phyloP scores from a whole-genome alignment of 2,329 filamentous ascomycete species.

The Pyrenophora seminiperda region DNA sequence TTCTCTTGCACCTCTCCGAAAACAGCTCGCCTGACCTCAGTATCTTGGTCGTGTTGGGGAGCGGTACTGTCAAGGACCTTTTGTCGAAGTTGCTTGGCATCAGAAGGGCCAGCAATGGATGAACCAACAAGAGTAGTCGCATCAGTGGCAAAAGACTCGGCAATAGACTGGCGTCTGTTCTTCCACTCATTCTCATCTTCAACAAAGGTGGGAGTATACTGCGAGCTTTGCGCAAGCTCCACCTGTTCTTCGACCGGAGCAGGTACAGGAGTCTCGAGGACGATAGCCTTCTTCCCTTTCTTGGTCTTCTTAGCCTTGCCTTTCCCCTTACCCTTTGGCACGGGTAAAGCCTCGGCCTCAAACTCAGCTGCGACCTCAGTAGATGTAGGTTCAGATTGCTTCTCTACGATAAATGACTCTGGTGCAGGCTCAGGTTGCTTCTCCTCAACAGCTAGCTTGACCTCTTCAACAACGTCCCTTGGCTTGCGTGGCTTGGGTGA shows the following conservation, averaged over 20 bases:
- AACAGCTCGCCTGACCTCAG: constrained; percentile 21
- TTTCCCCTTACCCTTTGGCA: constrained; percentile 30
- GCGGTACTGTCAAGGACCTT: constrained; percentile 38
- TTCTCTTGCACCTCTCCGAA: constrained; percentile 1
- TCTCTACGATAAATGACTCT: too few relatives aligned
- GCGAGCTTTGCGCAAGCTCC: constrained; percentile 10
- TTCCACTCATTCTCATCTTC: constrained; percentile 43
- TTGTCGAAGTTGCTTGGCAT: constrained; percentile 30
- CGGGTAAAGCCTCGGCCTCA: constrained; percentile 17
- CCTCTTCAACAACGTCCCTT: constrained; percentile 24
- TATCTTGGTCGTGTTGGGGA: constrained; percentile 17
- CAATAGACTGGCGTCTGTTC: constrained; percentile 28
- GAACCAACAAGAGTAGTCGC: constrained; percentile 43
- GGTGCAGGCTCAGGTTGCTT: constrained; percentile 4
- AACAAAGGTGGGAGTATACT: constrained; percentile 33
- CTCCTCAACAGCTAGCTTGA: constrained; percentile 11
- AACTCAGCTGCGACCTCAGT: constrained; percentile 14
- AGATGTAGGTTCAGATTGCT: constrained; percentile 1
- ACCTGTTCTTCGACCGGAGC: constrained; percentile 6
- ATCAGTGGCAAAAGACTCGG: constrained; percentile 34
- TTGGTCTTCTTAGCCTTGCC: constrained; percentile 35
- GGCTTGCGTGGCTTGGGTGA: constrained; percentile 20
- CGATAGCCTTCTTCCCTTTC: constrained; percentile 36
- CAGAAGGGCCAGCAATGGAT: constrained; percentile 15
- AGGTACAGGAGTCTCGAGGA: constrained; percentile 5